Percentiles rank a stretch among this genome's conserved stretches.
phyloP scores from a whole-genome alignment of 768 basidiomycete species.

The Pholiota molesta region DNA sequence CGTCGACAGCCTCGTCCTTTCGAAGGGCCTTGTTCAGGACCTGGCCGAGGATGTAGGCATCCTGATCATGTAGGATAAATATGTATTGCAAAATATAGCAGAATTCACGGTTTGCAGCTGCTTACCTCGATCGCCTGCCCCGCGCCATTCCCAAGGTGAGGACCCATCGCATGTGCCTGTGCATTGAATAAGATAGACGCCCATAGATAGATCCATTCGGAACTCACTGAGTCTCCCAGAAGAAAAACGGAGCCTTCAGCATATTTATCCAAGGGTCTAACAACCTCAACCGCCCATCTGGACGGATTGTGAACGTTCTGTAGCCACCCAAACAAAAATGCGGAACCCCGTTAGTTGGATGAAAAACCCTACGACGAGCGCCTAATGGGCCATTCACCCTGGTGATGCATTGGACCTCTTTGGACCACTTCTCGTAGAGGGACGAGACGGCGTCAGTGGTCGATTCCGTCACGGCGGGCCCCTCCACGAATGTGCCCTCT shows the following conservation, averaged over 20 bases:
- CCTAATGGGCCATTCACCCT: conserved; percentile 3
- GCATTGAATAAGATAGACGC: conserved; percentile 17
- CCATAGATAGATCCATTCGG: neutral
- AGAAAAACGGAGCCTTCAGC: conserved; percentile 43
- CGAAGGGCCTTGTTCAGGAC: conserved; percentile 8
- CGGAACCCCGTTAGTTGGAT: neutral
- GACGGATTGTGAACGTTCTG: conserved; percentile 39
- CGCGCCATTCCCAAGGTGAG: conserved; percentile 34
- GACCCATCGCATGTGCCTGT: conserved; percentile 31
- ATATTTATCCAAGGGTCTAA: conserved; percentile 43
- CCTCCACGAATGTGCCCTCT: conserved; percentile 36
- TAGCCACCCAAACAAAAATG: neutral
- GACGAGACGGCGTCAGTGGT: conserved; percentile 39
- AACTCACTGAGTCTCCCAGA: conserved; percentile 49
- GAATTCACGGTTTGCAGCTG: neutral
- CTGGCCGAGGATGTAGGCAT: conserved; percentile 38
- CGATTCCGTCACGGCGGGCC: conserved; percentile 14
- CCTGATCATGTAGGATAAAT: conserved; percentile 22
- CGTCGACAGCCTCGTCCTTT: neutral
- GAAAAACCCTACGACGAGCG: conserved; percentile 36
- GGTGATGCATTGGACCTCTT: conserved; percentile 36
- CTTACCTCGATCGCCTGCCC: conserved; percentile 34
- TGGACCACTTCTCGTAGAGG: conserved; percentile 46
- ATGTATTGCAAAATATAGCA: neutral
- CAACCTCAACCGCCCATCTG: conserved; percentile 45